Conservation (phyloP, 2,329 filamentous ascomycete genomes). For the Pseudodiploospora longispora region DNA sequence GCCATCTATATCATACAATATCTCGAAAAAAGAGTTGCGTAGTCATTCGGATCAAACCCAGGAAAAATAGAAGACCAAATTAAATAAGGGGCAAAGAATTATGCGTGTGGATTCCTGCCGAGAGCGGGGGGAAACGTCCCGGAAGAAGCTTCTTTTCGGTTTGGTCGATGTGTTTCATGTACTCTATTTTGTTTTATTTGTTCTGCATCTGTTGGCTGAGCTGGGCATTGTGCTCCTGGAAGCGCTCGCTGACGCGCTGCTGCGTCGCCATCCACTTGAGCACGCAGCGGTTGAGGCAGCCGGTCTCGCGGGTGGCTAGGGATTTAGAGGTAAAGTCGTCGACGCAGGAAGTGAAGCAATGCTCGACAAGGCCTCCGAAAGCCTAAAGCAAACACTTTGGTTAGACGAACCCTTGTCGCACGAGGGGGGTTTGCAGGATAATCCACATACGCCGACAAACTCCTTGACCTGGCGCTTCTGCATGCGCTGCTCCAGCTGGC, state of each 20-base stretch:
- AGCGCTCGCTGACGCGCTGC: conserved; percentile 83
- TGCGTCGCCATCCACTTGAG: conserved; percentile 92
- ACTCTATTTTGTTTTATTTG: conserved; percentile 23
- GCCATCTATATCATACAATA: too few relatives aligned
- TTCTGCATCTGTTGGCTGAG: conserved; percentile 44
- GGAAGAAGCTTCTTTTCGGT: too few relatives aligned
- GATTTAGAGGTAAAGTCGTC: conserved; percentile 98
- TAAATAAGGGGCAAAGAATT: too few relatives aligned
- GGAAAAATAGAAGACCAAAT: too few relatives aligned
- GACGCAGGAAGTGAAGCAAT: conserved; percentile 95
- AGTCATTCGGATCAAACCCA: too few relatives aligned
- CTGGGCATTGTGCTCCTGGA: conserved; percentile 64
- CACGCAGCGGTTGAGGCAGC: conserved; percentile 90
- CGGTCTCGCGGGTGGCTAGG: conserved; percentile 76
- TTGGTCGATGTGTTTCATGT: not conserved
- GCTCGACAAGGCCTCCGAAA: conserved; percentile 49
- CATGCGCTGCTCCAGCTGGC: conserved; percentile 88
- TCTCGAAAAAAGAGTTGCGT: too few relatives aligned
- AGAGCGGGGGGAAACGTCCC: too few relatives aligned
- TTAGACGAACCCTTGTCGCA: not conserved
- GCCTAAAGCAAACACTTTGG: conserved; percentile 18
- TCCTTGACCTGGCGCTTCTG: conserved; percentile 98
- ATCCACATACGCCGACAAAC: conserved; percentile 76
- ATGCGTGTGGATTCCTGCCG: too few relatives aligned
- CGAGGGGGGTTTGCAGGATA: conserved; percentile 16